A percentile compares a stretch with the other conserved stretches of the same genome.
These are phyloP conservation scores for Cylindrotheca closterium DNA, from an alignment of 108 stramenopile genomes.

Conservation along the genomic window DNA sequence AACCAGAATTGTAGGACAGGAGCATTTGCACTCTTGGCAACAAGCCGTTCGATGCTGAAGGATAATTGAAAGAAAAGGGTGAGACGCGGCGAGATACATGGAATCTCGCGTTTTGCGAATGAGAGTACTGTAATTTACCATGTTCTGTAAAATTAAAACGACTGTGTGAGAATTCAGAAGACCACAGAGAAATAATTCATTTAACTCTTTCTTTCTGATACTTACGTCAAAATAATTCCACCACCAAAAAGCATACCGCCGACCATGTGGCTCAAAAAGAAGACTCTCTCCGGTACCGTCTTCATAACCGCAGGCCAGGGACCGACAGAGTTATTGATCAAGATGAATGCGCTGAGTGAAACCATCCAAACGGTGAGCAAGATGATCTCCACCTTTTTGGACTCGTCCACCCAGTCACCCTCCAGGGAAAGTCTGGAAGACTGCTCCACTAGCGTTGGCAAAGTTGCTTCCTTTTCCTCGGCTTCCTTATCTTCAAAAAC, in stretches of 20 bases:
- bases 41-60: slow-evolving; percentile 48
- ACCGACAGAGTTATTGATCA: slow-evolving; percentile 51
- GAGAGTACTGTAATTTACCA: too few species aligned
- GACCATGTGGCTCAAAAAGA: slow-evolving; percentile 52
- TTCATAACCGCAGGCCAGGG: slow-evolving; percentile 55
- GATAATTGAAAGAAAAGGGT: too few species aligned
- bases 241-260: slow-evolving; percentile 66
- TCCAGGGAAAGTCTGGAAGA: background rate
- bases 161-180: too few species aligned
- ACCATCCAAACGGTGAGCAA: slow-evolving; percentile 42
- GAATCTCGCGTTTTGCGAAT: too few species aligned
- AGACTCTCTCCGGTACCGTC: slow-evolving; percentile 39
- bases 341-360: slow-evolving; percentile 46
- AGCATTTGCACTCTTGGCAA: slow-evolving; percentile 36
- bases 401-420: slow-evolving; percentile 26
- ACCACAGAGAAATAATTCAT: too few species aligned
- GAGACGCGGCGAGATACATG: too few species aligned
- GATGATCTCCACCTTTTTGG: slow-evolving; percentile 49
- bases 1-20: slow-evolving; percentile 62
- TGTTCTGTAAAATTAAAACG: too few species aligned
- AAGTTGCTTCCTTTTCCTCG: background rate
- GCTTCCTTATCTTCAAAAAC: background rate
- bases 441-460: background rate
- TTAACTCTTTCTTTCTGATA: too few species aligned
- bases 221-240: slow-evolving; percentile 9